Conservation (phyloP, 768 basidiomycete genomes). For the Lyophyllum semitale region DNA sequence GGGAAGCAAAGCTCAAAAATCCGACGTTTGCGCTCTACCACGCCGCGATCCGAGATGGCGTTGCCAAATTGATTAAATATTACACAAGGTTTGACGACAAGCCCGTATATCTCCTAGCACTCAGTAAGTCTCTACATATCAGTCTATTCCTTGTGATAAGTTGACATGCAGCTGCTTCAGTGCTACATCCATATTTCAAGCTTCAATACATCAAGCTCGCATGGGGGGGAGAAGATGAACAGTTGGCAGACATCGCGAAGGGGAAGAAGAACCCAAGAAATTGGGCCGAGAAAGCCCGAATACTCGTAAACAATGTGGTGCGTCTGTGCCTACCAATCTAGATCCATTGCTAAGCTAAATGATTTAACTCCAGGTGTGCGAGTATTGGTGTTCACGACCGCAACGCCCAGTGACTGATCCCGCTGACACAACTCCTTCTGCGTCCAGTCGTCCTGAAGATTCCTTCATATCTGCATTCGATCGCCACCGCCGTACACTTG, state of each 20-base stretch:
- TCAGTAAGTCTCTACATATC: conserved; percentile 18
- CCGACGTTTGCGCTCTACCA: conserved; percentile 15
- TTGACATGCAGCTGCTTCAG: conserved; percentile 5
- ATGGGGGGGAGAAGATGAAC: conserved; percentile 29
- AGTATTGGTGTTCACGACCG: conserved; percentile 5
- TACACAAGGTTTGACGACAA: conserved; percentile 21
- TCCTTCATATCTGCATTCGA: conserved; percentile 2
- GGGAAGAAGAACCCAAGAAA: conserved; percentile 18
- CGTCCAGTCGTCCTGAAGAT: too few relatives aligned
- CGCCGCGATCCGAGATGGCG: conserved; percentile 16
- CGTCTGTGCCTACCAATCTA: conserved; percentile 11
- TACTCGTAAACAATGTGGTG: conserved; percentile 14
- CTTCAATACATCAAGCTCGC: conserved; percentile 21
- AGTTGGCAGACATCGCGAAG: conserved; percentile 11
- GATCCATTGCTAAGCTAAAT: conserved; percentile 12
- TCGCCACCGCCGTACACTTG: background rate
- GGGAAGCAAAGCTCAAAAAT: conserved; percentile 23
- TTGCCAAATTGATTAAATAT: conserved; percentile 25
- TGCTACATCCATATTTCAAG: conserved; percentile 32
- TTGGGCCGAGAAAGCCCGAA: conserved; percentile 18
- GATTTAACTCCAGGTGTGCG: background rate
- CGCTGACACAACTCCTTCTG: too few relatives aligned
- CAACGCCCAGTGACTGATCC: background rate
- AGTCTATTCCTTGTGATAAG: background rate
- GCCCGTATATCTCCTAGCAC: conserved; percentile 19